These are phyloP conservation scores for Bothriochloa decipiens DNA, from an alignment of 176 grass and related monocot species.

Conservation along the genomic window DNA sequence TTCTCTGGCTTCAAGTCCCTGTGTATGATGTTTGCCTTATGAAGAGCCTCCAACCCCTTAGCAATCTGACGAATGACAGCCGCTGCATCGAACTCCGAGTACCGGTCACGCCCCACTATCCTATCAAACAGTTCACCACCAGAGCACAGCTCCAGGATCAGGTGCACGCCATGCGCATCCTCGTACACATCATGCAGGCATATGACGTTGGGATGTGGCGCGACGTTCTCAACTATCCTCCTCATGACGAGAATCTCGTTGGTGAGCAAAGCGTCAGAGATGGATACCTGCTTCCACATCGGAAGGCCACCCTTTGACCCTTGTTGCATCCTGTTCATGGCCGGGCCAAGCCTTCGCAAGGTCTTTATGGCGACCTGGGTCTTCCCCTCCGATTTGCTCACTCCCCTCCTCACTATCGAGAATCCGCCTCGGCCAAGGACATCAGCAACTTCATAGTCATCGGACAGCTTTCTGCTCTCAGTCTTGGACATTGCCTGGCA, in stretches of 20 bases:
- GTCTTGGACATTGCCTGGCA: conserved; percentile 47
- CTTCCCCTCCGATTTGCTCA: conserved; percentile 57
- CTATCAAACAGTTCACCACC: conserved; percentile 70
- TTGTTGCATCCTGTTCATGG: conserved; percentile 33
- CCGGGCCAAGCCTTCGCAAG: conserved; percentile 53
- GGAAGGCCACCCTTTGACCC: conserved; percentile 45
- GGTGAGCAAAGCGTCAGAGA: conserved; percentile 67
- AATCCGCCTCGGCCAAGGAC: conserved; percentile 68
- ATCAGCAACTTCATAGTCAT: conserved; percentile 63
- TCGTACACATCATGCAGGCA: conserved; percentile 69
- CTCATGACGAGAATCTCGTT: conserved; percentile 77
- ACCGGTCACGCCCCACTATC: conserved; percentile 46
- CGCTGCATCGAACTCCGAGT: conserved; percentile 66
- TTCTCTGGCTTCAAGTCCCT: conserved; percentile 74
- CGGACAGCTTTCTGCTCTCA: conserved; percentile 54
- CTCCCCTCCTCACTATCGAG: conserved; percentile 67
- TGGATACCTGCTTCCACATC: conserved; percentile 67
- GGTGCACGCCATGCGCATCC: conserved; percentile 53
- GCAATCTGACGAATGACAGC: conserved; percentile 58
- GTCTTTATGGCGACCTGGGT: conserved; percentile 68
- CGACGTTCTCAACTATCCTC: conserved; percentile 69
- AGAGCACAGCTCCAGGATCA: conserved; percentile 66
- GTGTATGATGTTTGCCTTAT: conserved; percentile 64
- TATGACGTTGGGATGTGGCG: conserved; percentile 68
- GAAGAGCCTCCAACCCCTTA: conserved; percentile 61